A percentile compares a stretch with the other conserved stretches of the same genome.
These are phyloP conservation scores for Acer yangbiense DNA, from an alignment of 345 rosid genomes.

Conservation along the genomic window DNA sequence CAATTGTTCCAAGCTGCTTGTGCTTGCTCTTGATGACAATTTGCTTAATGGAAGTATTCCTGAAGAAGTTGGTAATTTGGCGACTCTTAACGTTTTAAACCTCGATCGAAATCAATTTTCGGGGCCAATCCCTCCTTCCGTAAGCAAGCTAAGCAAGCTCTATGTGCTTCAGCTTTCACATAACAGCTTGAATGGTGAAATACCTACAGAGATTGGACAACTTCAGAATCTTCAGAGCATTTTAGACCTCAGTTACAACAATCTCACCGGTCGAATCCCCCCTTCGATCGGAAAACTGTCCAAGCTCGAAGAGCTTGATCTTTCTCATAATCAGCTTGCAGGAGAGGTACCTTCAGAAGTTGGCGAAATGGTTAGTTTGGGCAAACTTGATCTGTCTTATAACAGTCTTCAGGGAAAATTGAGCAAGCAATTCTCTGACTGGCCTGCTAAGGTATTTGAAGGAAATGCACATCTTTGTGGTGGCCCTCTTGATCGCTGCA, in stretches of 20 bases:
- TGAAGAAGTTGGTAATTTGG: conserved; percentile 58
- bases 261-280: conserved; percentile 69
- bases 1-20: conserved; percentile 67
- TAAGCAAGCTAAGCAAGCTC: conserved; percentile 73
- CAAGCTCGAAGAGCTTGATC: conserved; percentile 80
- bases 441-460: conserved; percentile 75
- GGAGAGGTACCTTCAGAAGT: conserved; percentile 74
- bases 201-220: conserved; percentile 76
- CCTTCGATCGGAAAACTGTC: conserved; percentile 60
- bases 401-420: conserved; percentile 75
- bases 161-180: conserved; percentile 70
- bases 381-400: conserved; percentile 73
- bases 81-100: conserved; percentile 62
- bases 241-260: conserved; percentile 78
- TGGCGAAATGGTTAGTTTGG: conserved; percentile 76
- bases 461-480: conserved; percentile 83
- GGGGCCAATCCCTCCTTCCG: conserved; percentile 61
- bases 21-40: conserved; percentile 71
- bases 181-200: conserved; percentile 67
- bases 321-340: conserved; percentile 70
- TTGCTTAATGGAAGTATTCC: conserved; percentile 66
- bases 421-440: conserved; percentile 65
- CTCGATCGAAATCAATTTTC: conserved; percentile 62
- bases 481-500: conserved; percentile 61
- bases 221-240: conserved; percentile 76